Evolutionary conservation across 1,284 basidiomycete species (phyloP), one percentile per base, ranked within the genome.

Genomic region (Ganoderma sinense): DNA sequence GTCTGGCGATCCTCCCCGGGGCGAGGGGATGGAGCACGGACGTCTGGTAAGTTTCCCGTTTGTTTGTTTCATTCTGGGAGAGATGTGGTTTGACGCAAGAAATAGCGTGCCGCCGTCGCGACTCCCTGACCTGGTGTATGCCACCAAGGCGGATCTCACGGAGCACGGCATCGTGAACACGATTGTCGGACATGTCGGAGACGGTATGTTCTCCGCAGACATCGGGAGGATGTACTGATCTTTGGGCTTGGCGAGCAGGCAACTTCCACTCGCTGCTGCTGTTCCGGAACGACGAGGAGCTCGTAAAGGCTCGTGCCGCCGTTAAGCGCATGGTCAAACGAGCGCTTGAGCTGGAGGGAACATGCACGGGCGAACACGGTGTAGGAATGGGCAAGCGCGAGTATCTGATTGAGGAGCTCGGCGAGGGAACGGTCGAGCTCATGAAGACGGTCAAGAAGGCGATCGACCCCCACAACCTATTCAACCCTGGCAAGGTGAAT

Each of bases 331-430:
- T 95, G 88, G 89, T 94, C 8, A 81, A 88, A 70, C 84, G 92
- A 18, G 94, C 94, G 0, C 90, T 94, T 69, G 85, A 83, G 31
- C 82, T 95, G 65, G 93, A 94, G 73, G 93, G 93, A 33, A 95
- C 93, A 29, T 94, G 93, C 75, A 92, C 91, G 0, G 95, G 95
- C 13, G 95, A 97, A 78, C 95, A 97, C 77, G 95, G 95, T 1
- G 94, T 97, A 10, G 95, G 95, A 0, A 83, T 96, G n/a, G 94
- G 94, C 16, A 96, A 96, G 84, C 89, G 87, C 71, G 86, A 89
- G 70, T 94, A 88, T 73, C 85, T 97, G 40, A 84, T 89, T 45
- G 86, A 90, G 68, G 96, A 97, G 78, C 86, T 97, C 0, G 95
- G 96, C 0, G 83, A 85, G 51, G 94, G 93, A 0, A 97, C 96